A percentile compares a stretch with the other conserved stretches of the same genome.
These are phyloP conservation scores for Trichosanthes cucumerina DNA, from an alignment of 306 rosid species.

Conservation along the genomic window DNA sequence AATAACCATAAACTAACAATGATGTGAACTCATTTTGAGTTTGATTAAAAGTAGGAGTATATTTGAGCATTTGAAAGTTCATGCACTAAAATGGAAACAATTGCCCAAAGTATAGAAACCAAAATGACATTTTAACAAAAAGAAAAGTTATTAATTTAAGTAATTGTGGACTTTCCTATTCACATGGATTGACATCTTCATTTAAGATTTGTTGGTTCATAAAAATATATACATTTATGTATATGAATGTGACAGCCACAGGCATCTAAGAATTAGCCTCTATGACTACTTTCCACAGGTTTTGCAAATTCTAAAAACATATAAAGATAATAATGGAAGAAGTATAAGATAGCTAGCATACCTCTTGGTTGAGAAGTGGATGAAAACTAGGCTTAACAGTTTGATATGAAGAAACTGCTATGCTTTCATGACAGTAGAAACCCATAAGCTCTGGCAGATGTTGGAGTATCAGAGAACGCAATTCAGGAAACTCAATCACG, in stretches of 20 bases:
- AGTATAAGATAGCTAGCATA: background rate
- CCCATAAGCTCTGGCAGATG: slow-evolving; percentile 11
- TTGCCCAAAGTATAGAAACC: too few relatives aligned
- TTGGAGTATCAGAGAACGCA: slow-evolving; percentile 9
- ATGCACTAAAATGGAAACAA: too few relatives aligned
- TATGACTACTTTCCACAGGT: background rate
- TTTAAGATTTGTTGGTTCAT: background rate
- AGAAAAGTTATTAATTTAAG: background rate
- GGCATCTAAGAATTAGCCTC: background rate
- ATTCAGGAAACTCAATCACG: background rate
- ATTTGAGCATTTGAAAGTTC: too few relatives aligned
- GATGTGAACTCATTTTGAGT: too few relatives aligned
- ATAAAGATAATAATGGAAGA: slow-evolving; percentile 6
- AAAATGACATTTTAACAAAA: too few relatives aligned
- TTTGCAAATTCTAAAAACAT: background rate
- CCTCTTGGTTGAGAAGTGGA: slow-evolving; percentile 14
- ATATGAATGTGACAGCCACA: background rate
- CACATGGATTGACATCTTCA: background rate
- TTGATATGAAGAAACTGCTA: background rate
- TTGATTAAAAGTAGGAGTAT: too few relatives aligned
- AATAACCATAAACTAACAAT: too few relatives aligned
- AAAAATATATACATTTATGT: too few relatives aligned
- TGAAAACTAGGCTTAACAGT: background rate
- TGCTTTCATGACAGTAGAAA: background rate
- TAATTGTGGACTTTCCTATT: background rate